phyloP scores from a whole-genome alignment of 2,329 filamentous ascomycete genomes.

The Apiospora pterosperma region DNA sequence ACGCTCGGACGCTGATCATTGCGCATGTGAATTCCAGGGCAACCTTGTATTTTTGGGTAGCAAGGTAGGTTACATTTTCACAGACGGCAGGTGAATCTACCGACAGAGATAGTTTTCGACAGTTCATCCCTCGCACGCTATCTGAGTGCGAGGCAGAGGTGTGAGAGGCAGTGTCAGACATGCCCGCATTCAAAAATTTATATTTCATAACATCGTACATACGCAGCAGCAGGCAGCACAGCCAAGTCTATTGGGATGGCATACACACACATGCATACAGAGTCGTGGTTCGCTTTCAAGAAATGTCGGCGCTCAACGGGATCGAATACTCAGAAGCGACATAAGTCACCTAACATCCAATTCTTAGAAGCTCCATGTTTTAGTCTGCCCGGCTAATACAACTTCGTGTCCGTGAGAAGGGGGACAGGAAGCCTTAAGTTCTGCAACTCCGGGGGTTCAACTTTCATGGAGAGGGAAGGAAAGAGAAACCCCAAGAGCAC shows the following conservation, averaged over 20 bases:
- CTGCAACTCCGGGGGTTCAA: slow-evolving; percentile 55
- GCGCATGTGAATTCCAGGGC: background rate
- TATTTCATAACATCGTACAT: no score
- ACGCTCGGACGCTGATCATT: background rate
- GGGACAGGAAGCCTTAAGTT: slow-evolving; percentile 48
- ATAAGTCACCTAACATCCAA: slow-evolving; percentile 49
- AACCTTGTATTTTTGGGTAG: background rate
- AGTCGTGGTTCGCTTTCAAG: background rate
- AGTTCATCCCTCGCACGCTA: no score
- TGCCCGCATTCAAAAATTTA: no score
- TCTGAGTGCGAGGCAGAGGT: no score
- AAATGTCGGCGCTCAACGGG: slow-evolving; percentile 62
- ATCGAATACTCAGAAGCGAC: slow-evolving; percentile 48
- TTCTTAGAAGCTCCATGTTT: slow-evolving; percentile 60
- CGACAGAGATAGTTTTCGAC: no score
- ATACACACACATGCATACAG: background rate
- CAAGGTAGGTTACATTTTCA: background rate
- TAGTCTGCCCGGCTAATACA: slow-evolving; percentile 58
- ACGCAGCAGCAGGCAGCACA: no score
- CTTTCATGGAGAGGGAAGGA: slow-evolving; percentile 41
- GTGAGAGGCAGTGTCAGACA: no score
- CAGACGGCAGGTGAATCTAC: no score
- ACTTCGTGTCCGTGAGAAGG: slow-evolving; percentile 44
- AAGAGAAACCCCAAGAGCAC: slow-evolving; percentile 14
- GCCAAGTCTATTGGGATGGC: background rate